phyloP scores from a whole-genome alignment of 169 alveolate species.

The Cyclospora cayetanensis region DNA sequence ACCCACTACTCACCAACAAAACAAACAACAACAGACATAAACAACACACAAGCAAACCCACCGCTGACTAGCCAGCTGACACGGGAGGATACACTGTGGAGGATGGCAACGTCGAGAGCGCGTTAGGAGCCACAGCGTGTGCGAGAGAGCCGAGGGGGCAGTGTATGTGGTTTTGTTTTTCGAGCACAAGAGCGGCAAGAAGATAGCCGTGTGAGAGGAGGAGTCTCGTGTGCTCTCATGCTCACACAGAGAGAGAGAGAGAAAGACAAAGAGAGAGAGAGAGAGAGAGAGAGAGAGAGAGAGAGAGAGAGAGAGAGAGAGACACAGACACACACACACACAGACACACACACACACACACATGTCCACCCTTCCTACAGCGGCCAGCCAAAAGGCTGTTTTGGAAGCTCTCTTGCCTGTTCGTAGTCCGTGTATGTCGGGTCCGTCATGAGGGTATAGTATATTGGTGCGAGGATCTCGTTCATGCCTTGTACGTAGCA shows the following conservation, averaged over 20 bases:
- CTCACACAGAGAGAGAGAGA: not conserved
- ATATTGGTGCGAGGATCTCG: constrained; percentile 88
- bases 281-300: not conserved
- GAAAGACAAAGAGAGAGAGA: not conserved
- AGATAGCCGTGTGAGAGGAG: no score
- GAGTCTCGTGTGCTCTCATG: not conserved
- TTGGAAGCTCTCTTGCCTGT: constrained; percentile 64
- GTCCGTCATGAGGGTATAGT: constrained; percentile 78
- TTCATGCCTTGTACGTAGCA: constrained; percentile 87
- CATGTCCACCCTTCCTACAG: not conserved
- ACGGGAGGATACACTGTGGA: not conserved
- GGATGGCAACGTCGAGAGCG: not conserved
- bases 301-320: no score
- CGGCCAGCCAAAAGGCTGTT: not conserved
- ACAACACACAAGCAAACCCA: no score
- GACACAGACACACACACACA: not conserved
- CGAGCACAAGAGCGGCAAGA: no score
- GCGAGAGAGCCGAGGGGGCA: no score
- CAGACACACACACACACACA: not conserved
- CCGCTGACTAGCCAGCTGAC: not conserved
- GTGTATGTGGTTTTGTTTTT: no score
- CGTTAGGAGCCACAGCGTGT: no score
- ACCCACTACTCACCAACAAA: no score
- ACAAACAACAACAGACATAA: not conserved
- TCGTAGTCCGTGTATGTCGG: constrained; percentile 66